A percentile compares a stretch with the other conserved stretches of the same genome.
These are phyloP conservation scores for Aspergillus conjunctus DNA, from an alignment of 495 filamentous ascomycete species.

Conservation along the genomic window DNA sequence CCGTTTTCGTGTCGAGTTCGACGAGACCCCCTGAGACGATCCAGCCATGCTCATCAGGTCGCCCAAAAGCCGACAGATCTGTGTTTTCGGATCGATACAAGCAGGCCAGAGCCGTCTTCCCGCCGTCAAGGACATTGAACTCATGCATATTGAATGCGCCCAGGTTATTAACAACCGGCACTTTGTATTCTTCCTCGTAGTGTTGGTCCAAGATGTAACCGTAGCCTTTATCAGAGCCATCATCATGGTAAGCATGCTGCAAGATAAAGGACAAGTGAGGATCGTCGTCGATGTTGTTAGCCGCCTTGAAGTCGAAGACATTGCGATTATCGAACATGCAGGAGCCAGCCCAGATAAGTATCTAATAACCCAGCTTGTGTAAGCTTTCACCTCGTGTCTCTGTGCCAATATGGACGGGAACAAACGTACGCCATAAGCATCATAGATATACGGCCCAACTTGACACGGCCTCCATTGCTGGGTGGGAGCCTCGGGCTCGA, in stretches of 20 bases:
- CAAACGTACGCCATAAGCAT: slow-evolving; percentile 38
- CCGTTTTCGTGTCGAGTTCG: slow-evolving; percentile 51
- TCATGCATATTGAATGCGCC: slow-evolving; percentile 54
- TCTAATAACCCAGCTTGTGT: slow-evolving; percentile 25
- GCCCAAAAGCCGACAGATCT: slow-evolving; percentile 49
- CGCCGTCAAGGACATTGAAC: slow-evolving; percentile 47
- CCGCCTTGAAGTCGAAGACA: slow-evolving; percentile 45
- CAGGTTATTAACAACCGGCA: slow-evolving; percentile 41
- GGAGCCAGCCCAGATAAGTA: slow-evolving; percentile 45
- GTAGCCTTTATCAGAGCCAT: slow-evolving; percentile 34
- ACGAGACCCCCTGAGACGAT: slow-evolving; percentile 44
- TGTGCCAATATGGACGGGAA: slow-evolving; percentile 2
- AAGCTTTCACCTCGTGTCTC: neutral
- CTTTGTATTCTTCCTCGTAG: slow-evolving; percentile 41
- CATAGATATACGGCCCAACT: slow-evolving; percentile 49
- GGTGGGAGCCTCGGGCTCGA: slow-evolving; percentile 33
- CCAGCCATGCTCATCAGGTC: slow-evolving; percentile 41
- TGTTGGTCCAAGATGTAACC: slow-evolving; percentile 40
- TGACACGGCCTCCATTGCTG: slow-evolving; percentile 43
- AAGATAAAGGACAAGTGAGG: slow-evolving; percentile 53
- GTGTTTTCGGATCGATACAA: slow-evolving; percentile 48
- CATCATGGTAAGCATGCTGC: slow-evolving; percentile 37
- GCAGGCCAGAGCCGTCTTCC: slow-evolving; percentile 47
- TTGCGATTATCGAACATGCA: slow-evolving; percentile 40
- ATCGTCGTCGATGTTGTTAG: slow-evolving; percentile 39